A percentile compares a stretch with the other conserved stretches of the same genome.
phyloP scores from a whole-genome alignment of 768 basidiomycete genomes.

The Russula virescens region DNA sequence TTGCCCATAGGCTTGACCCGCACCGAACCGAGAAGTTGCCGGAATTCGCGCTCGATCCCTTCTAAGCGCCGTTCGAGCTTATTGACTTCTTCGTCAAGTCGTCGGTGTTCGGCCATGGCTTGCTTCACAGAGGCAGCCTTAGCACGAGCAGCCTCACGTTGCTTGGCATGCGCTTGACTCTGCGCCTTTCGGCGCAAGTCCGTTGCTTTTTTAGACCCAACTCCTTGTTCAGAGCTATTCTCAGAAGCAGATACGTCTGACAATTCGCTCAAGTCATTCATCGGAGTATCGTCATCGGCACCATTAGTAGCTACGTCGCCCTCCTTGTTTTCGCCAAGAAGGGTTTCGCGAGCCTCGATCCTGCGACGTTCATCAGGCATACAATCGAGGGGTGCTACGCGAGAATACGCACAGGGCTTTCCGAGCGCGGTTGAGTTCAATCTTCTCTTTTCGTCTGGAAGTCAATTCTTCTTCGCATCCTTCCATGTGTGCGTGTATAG shows the following conservation, averaged over 20 bases:
- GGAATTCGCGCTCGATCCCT: constrained; percentile 88
- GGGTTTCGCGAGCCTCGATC: constrained; percentile 65
- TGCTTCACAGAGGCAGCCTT: constrained; percentile 79
- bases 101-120: constrained; percentile 74
- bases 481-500: constrained; percentile 85
- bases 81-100: constrained; percentile 83
- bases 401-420: constrained; percentile 70
- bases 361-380: constrained; percentile 35
- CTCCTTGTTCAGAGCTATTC: constrained; percentile 45
- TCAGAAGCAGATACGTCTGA: constrained; percentile 66
- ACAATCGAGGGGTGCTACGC: constrained; percentile 1
- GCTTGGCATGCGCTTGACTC: constrained; percentile 61
- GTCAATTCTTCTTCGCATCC: constrained; percentile 85
- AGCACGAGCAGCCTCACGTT: constrained; percentile 70
- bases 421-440: constrained; percentile 86
- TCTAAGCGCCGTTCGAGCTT: constrained; percentile 77
- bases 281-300: constrained; percentile 49
- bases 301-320: constrained; percentile 36
- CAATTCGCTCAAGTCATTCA: constrained; percentile 65
- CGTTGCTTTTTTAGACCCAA: constrained; percentile 30
- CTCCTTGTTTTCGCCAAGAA: constrained; percentile 46
- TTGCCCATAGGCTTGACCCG: constrained; percentile 84
- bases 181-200: constrained; percentile 47
- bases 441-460: constrained; percentile 89
- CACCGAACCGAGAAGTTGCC: constrained; percentile 78